A percentile compares a stretch with the other conserved stretches of the same genome.
Conservation (phyloP, 495 filamentous ascomycete species). For the Parathielavia appendiculata region DNA sequence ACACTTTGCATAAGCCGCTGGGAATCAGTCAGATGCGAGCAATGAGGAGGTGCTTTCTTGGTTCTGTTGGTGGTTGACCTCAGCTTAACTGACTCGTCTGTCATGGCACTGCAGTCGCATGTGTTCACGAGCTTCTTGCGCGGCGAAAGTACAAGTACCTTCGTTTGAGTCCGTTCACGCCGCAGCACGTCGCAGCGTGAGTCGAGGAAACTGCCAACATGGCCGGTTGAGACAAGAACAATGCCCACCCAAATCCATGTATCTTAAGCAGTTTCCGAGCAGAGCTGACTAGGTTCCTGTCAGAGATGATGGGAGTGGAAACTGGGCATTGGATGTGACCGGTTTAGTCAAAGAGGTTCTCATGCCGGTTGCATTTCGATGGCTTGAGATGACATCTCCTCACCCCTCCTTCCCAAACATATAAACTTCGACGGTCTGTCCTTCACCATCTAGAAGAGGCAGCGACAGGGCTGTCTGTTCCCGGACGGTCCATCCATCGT, state of each 20-base stretch:
- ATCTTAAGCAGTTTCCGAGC: no score
- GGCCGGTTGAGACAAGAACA: constrained; percentile 1
- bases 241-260: no score
- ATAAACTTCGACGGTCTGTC: constrained; percentile 59
- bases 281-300: no score
- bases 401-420: constrained; percentile 35
- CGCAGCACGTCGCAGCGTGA: no score
- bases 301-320: no score
- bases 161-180: neutral
- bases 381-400: neutral
- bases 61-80: neutral
- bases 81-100: neutral
- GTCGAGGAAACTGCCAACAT: neutral
- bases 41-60: neutral
- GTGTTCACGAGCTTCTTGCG: neutral
- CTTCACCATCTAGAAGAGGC: constrained; percentile 53
- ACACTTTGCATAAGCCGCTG: neutral
- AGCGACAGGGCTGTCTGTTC: constrained; percentile 49
- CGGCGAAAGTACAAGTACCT: neutral
- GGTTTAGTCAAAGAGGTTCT: no score
- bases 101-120: constrained; percentile 1
- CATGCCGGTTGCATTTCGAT: neutral
- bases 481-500: constrained; percentile 47
- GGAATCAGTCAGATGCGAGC: no score
- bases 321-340: no score